Percentiles rank a stretch among this genome's conserved stretches.
These are phyloP conservation scores for Avicennia marina DNA, from an alignment of 257 asterid species.

Conservation along the genomic window DNA sequence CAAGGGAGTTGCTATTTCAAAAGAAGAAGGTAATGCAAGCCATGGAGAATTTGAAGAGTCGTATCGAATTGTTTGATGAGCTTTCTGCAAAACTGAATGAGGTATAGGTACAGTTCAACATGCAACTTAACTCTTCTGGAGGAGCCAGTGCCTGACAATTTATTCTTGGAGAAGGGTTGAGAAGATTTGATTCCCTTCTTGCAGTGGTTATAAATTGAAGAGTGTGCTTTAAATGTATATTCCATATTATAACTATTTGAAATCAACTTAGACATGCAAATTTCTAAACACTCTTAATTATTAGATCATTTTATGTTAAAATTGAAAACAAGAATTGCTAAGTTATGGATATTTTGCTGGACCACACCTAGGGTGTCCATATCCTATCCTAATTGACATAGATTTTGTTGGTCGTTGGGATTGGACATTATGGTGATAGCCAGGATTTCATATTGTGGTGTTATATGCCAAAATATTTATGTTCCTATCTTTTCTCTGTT, in stretches of 20 bases:
- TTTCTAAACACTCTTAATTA: too few relatives aligned
- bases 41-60: slow-evolving; percentile 76
- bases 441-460: too few relatives aligned
- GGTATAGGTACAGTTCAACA: slow-evolving; percentile 40
- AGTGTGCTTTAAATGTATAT: background rate
- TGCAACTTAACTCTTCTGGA: slow-evolving; percentile 9
- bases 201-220: background rate
- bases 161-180: background rate
- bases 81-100: slow-evolving; percentile 64
- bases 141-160: background rate
- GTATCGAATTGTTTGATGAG: slow-evolving; percentile 76
- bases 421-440: too few relatives aligned
- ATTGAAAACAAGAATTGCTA: too few relatives aligned
- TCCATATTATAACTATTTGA: background rate
- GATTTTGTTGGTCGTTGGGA: too few relatives aligned
- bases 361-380: too few relatives aligned
- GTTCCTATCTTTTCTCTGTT: too few relatives aligned
- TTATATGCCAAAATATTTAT: too few relatives aligned
- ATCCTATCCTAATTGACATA: too few relatives aligned
- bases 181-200: background rate
- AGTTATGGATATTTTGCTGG: too few relatives aligned
- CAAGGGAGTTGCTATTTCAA: slow-evolving; percentile 69
- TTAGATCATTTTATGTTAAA: too few relatives aligned
- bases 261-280: too few relatives aligned
- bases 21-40: slow-evolving; percentile 89